Evolutionary conservation across 2,329 filamentous ascomycete species (phyloP).

Genomic region (Achaetomium macrosporum): DNA sequence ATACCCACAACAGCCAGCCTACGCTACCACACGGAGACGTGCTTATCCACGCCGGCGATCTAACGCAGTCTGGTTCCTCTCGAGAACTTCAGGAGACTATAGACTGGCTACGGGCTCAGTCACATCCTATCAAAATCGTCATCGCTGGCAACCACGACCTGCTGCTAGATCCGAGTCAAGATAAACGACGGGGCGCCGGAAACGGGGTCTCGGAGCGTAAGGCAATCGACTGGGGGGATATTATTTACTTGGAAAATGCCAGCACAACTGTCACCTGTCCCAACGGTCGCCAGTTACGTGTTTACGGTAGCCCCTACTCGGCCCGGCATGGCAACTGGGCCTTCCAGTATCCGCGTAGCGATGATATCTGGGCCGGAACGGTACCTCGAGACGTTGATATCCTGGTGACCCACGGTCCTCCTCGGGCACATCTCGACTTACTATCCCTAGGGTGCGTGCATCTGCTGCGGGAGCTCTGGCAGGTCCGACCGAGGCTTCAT

Average conservation of each 20-base stretch:
- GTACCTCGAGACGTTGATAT: constrained; percentile 10
- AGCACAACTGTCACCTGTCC: constrained; percentile 22
- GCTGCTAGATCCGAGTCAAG: constrained; percentile 7
- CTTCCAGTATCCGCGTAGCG: constrained; percentile 35
- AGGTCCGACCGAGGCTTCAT: constrained; percentile 29
- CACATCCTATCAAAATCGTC: constrained; percentile 34
- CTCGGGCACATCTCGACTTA: constrained; percentile 31
- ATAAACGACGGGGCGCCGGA: not conserved
- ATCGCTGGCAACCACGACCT: constrained; percentile 26
- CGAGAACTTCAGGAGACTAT: constrained; percentile 31
- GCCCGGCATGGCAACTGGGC: constrained; percentile 34
- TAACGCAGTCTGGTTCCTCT: constrained; percentile 35
- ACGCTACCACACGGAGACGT: constrained; percentile 34
- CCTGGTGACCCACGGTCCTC: constrained; percentile 33
- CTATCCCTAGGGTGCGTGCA: constrained; percentile 25
- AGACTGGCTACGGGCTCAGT: constrained; percentile 31
- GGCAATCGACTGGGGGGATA: constrained; percentile 14
- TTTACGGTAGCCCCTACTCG: constrained; percentile 35
- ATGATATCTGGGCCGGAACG: constrained; percentile 11
- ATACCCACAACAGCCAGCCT: constrained; percentile 36
- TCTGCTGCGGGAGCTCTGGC: constrained; percentile 29
- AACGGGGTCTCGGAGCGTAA: not conserved
- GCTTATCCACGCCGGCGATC: constrained; percentile 38
- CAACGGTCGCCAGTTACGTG: constrained; percentile 28
- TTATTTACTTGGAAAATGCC: constrained; percentile 14